phyloP scores from a whole-genome alignment of 768 basidiomycete genomes.

The Tulasnella sp. region DNA sequence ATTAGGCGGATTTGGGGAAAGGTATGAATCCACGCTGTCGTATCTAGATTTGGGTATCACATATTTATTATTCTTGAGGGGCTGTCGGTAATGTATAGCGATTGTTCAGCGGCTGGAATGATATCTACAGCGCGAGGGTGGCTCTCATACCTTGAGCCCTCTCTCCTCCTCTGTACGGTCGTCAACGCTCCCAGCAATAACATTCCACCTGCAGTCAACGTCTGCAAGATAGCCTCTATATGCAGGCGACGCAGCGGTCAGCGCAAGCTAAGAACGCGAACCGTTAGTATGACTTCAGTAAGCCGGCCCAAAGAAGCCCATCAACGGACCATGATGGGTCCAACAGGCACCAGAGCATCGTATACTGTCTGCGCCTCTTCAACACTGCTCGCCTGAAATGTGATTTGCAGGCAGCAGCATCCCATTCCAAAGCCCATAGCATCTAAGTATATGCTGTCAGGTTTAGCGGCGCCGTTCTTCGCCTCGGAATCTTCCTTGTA shows the following conservation, averaged over 20 bases:
- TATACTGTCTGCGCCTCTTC: conserved; percentile 86
- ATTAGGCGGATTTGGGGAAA: conserved; percentile 78
- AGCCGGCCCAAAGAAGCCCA: not conserved
- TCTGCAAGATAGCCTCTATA: conserved; percentile 93
- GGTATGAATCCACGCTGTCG: conserved; percentile 88
- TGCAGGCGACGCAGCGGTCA: conserved; percentile 88
- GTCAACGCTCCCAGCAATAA: conserved; percentile 96
- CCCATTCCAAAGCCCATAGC: conserved; percentile 99
- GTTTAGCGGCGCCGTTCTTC: conserved; percentile 74
- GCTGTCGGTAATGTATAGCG: conserved; percentile 34
- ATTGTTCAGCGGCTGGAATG: not conserved
- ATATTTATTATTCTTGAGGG: conserved; percentile 60
- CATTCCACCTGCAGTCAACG: conserved; percentile 98
- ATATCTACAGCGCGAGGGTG: conserved; percentile 8
- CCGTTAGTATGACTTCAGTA: not conserved
- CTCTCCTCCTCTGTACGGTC: conserved; percentile 94
- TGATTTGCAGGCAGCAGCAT: conserved; percentile 93
- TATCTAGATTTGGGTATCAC: conserved; percentile 94
- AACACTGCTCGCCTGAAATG: conserved; percentile 94
- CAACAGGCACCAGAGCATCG: conserved; percentile 89
- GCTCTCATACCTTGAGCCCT: conserved; percentile 53
- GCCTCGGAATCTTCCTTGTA: conserved; percentile 86
- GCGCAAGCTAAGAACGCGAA: conserved; percentile 51
- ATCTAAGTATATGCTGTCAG: conserved; percentile 93
- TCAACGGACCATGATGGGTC: conserved; percentile 75